These are phyloP conservation scores for Zygosaccharomyces bisporus DNA, from an alignment of 805 yeast genomes.

Conservation along the genomic window DNA sequence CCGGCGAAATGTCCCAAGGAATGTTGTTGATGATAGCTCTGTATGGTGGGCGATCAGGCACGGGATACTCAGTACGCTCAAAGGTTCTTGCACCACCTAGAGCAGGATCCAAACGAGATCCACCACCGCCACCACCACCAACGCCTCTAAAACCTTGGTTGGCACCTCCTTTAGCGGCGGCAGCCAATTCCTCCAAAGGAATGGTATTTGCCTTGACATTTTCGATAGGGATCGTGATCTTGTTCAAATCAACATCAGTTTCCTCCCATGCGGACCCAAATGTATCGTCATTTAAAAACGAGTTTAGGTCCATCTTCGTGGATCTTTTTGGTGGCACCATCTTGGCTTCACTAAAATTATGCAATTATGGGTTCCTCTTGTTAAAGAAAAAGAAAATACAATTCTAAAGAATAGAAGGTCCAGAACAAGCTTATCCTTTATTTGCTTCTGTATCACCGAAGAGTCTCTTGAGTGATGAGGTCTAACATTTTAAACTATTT, in stretches of 20 bases:
- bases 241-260: constrained; percentile 68
- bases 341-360: constrained; percentile 17
- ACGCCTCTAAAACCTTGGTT: constrained; percentile 26
- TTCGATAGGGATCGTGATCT: constrained; percentile 52
- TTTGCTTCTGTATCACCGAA: constrained; percentile 1
- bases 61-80: constrained; percentile 68
- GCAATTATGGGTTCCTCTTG: not conserved
- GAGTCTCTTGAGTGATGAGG: constrained; percentile 4
- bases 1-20: constrained; percentile 77
- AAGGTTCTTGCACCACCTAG: constrained; percentile 36
- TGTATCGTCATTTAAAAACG: constrained; percentile 75
- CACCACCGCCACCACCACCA: constrained; percentile 32
- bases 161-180: constrained; percentile 26
- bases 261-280: constrained; percentile 82
- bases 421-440: not conserved
- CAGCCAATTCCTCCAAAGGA: constrained; percentile 31
- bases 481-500: constrained; percentile 1
- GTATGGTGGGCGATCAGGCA: constrained; percentile 90
- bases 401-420: not conserved
- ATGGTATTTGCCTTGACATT: constrained; percentile 28
- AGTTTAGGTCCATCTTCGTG: constrained; percentile 78
- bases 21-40: constrained; percentile 85
- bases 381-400: not conserved
- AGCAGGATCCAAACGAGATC: constrained; percentile 39
- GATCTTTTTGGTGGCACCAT: constrained; percentile 63